These are phyloP conservation scores for Ogataea hybrid DNA, from an alignment of 1,139 yeast genomes.

Conservation along the genomic window DNA sequence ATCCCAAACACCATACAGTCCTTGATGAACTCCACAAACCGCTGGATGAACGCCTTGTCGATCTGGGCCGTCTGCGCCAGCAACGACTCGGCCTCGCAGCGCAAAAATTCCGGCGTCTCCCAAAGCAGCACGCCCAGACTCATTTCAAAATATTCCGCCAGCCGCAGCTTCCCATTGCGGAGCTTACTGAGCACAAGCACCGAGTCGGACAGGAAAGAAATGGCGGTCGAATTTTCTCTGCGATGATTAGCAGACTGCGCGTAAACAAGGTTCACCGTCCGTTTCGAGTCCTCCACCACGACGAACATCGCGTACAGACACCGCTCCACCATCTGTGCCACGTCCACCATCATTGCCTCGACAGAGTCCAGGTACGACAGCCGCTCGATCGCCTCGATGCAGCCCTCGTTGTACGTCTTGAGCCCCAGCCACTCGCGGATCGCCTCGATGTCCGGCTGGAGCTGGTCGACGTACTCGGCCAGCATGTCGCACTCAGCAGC, in stretches of 20 bases:
- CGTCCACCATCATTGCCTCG: constrained; percentile 21
- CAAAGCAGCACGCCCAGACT: constrained; percentile 12
- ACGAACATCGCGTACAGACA: too few relatives aligned
- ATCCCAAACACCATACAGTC: constrained; percentile 25
- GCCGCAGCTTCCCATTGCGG: constrained; percentile 10
- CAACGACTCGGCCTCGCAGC: constrained; percentile 13
- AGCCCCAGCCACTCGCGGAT: constrained; percentile 20
- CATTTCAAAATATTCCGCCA: constrained; percentile 16
- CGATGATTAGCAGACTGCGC: too few relatives aligned
- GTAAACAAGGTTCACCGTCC: too few relatives aligned
- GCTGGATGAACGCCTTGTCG: constrained; percentile 17
- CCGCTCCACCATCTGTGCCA: constrained; percentile 24
- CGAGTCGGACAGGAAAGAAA: too few relatives aligned
- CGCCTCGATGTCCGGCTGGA: constrained; percentile 21
- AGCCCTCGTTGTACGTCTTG: constrained; percentile 23
- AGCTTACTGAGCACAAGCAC: constrained; percentile 15
- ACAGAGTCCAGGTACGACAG: constrained; percentile 18
- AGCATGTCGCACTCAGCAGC: constrained; percentile 10
- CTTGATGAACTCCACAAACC: constrained; percentile 22
- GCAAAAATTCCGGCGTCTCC: constrained; percentile 20
- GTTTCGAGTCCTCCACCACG: too few relatives aligned
- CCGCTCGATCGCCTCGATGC: constrained; percentile 22
- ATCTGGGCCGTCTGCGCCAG: constrained; percentile 5
- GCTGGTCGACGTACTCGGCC: constrained; percentile 13
- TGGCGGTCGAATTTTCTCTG: too few relatives aligned